These are phyloP conservation scores for Pyricularia sp. DNA, from an alignment of 2,329 filamentous ascomycete species.

Conservation along the genomic window DNA sequence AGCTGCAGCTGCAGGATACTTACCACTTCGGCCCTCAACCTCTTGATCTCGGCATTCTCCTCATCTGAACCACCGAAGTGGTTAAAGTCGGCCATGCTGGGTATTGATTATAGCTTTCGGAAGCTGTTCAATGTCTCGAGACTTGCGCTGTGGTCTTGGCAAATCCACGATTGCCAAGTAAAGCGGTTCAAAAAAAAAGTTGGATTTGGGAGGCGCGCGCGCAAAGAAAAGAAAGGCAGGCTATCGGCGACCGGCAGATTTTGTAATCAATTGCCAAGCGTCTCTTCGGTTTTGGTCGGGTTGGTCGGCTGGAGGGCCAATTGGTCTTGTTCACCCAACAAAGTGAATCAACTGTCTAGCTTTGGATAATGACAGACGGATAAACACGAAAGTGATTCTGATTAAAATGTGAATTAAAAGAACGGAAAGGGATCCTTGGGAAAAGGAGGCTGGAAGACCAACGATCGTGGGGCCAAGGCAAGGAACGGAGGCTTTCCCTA, in stretches of 20 bases:
- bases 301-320: background rate
- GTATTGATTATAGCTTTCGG: background rate
- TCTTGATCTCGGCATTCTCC: constrained; percentile 74
- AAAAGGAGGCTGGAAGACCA: background rate
- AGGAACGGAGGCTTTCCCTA: background rate
- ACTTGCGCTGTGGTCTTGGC: background rate
- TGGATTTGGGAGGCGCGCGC: background rate
- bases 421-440: background rate
- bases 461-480: background rate
- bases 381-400: background rate
- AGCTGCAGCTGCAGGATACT: constrained; percentile 21
- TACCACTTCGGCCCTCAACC: constrained; percentile 71
- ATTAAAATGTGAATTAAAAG: background rate
- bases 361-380: background rate
- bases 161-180: background rate
- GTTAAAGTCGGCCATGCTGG: constrained; percentile 60
- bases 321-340: background rate
- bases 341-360: background rate
- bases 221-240: background rate
- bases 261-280: background rate
- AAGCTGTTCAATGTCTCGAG: background rate
- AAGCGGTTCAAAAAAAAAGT: background rate
- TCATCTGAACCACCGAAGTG: constrained; percentile 67
- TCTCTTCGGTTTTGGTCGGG: background rate
- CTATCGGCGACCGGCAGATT: background rate